Base-by-base conservation (phyloP, 495 filamentous ascomycete species). In the Xanthoparmelia taractica region DNA sequence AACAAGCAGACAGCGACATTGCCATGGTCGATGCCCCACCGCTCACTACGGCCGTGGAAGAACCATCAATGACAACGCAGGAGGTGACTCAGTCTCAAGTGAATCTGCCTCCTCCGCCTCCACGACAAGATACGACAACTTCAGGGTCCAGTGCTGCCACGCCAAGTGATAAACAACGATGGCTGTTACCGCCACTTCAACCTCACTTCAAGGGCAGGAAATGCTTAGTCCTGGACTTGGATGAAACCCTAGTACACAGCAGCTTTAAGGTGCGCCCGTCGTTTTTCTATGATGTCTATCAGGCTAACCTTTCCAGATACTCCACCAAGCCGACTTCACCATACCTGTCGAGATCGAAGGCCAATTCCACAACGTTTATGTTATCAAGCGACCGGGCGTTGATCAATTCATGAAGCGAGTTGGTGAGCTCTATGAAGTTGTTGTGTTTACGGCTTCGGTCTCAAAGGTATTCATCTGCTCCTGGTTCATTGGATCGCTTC, bases 281-380 rank as follows among this genome's bases (percentile, higher is more conserved):
- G 27, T 47, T 52, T 20, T 50, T 37, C 48, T 57, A 7, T 23
- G 58, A 23, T 58, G 34, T 29, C 4, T 23, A 29, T n/a, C 36
- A 23, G 43, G 23, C 75, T 72, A 69, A 79, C 66, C 15, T 65
- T 47, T 59, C 25, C 66, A 98, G 94, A 92, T 97, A 67, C 83
- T 99, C 52, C 90, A 97, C 67, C 93, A 97, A 78, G 95, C 94
- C 52, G 94, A 99, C 77, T 97, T 99, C 70, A 99, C 95, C 17
- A 97, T 99, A 72, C 94, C 94, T 2, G 95, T 99, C 38, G 94
- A 99, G 72, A 99, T 99, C 63, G 94, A 99, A 74, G 94, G 94
- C 20, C 94, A 96, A 72, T 97, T 92, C 72, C 94, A 99, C 74
- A 99, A 99, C 68, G 96, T 99, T 18, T 99, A 99, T 73, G 94